Conservation (phyloP, 1,284 basidiomycete genomes). For the Trichosporon sp. region DNA sequence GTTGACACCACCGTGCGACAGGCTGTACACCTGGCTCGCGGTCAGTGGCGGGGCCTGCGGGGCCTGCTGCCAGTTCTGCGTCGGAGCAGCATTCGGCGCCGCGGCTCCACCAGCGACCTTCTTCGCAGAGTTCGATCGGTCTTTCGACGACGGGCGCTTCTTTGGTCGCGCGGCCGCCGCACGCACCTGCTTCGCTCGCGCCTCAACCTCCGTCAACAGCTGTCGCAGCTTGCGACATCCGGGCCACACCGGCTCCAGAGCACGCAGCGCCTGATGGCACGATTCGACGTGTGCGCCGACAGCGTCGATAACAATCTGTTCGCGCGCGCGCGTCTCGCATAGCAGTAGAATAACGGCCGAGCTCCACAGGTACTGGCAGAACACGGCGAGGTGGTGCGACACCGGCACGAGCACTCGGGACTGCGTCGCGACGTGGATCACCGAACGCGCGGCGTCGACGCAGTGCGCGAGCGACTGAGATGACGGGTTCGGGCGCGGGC, state of each 20-base stretch:
- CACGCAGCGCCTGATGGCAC: conserved; percentile 63
- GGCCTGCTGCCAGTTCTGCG: neutral
- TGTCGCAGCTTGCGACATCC: conserved; percentile 74
- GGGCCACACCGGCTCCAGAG: conserved; percentile 82
- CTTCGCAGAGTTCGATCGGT: neutral
- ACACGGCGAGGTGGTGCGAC: conserved; percentile 82
- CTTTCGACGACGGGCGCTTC: conserved; percentile 26
- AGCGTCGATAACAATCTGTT: conserved; percentile 59
- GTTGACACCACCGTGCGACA: neutral
- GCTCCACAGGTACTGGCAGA: conserved; percentile 84
- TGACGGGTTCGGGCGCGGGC: conserved; percentile 39
- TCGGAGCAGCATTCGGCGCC: neutral
- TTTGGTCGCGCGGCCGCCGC: conserved; percentile 14
- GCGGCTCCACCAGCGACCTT: neutral
- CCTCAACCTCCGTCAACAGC: conserved; percentile 43
- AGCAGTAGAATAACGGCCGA: conserved; percentile 80
- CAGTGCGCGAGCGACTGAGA: conserved; percentile 42
- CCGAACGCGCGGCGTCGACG: conserved; percentile 44
- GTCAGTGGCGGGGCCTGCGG: neutral
- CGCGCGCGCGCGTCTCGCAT: conserved; percentile 74
- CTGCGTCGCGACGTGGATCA: conserved; percentile 73
- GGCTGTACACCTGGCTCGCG: neutral
- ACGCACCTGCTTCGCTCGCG: conserved; percentile 39
- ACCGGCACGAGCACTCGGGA: conserved; percentile 77
- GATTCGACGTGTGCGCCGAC: conserved; percentile 77